A percentile compares a stretch with the other conserved stretches of the same genome.
Conservation (phyloP, 2,329 filamentous ascomycete genomes). For the Corinectria fuckeliana region DNA sequence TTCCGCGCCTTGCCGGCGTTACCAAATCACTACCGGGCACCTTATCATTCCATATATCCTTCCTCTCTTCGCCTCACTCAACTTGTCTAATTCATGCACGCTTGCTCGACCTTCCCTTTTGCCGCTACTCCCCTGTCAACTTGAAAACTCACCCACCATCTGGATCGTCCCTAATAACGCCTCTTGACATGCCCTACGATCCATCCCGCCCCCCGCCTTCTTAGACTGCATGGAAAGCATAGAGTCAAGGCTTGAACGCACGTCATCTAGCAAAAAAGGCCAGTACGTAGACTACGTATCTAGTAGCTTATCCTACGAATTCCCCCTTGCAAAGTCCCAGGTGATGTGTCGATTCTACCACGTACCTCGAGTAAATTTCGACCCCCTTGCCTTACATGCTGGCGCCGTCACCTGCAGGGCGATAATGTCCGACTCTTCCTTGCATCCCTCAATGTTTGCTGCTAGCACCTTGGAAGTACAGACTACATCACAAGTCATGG, state of each 20-base stretch:
- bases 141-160: conserved; percentile 13
- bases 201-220: conserved; percentile 4
- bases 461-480: not conserved
- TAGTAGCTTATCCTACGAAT: not conserved
- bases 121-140: not conserved
- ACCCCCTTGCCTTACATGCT: not conserved
- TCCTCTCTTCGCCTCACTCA: not conserved
- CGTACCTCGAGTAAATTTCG: not conserved
- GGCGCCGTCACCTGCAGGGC: not conserved
- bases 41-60: not conserved
- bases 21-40: not conserved
- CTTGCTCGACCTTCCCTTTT: not conserved
- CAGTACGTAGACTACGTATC: too few relatives aligned
- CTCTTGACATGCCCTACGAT: not conserved
- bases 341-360: not conserved
- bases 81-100: conserved; percentile 7
- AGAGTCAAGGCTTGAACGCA: not conserved
- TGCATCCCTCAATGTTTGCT: not conserved
- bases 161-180: conserved; percentile 4
- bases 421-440: not conserved
- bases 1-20: conserved; percentile 6
- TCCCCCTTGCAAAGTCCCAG: not conserved
- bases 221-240: not conserved
- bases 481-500: not conserved
- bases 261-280: conserved; percentile 1